Evolutionary conservation across 164 flowering plant genomes (phyloP).

Genomic region (Brasenia schreberi): DNA sequence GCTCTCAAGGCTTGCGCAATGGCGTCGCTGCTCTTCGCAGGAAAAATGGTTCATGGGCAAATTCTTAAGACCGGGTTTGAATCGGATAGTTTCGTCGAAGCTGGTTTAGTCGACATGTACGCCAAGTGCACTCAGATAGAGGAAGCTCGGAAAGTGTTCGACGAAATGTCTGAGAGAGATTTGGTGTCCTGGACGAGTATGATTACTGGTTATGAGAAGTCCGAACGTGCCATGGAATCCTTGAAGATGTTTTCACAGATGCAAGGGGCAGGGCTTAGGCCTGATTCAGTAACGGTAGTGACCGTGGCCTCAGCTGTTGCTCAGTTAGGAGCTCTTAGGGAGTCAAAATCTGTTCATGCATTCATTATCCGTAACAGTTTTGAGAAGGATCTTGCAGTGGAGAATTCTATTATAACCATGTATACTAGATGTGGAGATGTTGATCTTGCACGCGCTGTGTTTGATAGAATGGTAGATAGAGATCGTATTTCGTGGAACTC

Average conservation of each 20-base stretch:
- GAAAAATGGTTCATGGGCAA: slow-evolving; percentile 21
- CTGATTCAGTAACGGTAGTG: slow-evolving; percentile 24
- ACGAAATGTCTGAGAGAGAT: slow-evolving; percentile 27
- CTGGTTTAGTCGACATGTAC: slow-evolving; percentile 28
- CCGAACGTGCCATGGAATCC: slow-evolving; percentile 16
- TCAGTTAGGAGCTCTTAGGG: slow-evolving; percentile 22
- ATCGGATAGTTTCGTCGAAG: slow-evolving; percentile 25
- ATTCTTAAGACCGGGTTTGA: slow-evolving; percentile 22
- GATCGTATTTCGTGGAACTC: slow-evolving; percentile 39
- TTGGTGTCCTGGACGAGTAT: slow-evolving; percentile 34
- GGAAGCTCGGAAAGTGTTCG: slow-evolving; percentile 23
- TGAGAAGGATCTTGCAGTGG: slow-evolving; percentile 19
- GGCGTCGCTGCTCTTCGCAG: slow-evolving; percentile 9
- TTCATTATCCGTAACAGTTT: slow-evolving; percentile 17
- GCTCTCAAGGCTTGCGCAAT: slow-evolving; percentile 30
- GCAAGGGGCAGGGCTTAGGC: slow-evolving; percentile 21
- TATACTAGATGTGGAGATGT: slow-evolving; percentile 24
- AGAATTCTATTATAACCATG: slow-evolving; percentile 27
- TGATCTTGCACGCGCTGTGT: slow-evolving; percentile 18
- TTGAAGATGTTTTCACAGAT: slow-evolving; percentile 18
- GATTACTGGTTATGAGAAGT: slow-evolving; percentile 34
- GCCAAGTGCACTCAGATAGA: slow-evolving; percentile 17
- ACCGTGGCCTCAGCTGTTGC: slow-evolving; percentile 31
- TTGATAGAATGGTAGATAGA: slow-evolving; percentile 18
- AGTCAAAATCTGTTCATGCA: slow-evolving; percentile 24